A percentile compares a stretch with the other conserved stretches of the same genome.
phyloP scores from a whole-genome alignment of 2,329 filamentous ascomycete species.

The Fusarium sp. region DNA sequence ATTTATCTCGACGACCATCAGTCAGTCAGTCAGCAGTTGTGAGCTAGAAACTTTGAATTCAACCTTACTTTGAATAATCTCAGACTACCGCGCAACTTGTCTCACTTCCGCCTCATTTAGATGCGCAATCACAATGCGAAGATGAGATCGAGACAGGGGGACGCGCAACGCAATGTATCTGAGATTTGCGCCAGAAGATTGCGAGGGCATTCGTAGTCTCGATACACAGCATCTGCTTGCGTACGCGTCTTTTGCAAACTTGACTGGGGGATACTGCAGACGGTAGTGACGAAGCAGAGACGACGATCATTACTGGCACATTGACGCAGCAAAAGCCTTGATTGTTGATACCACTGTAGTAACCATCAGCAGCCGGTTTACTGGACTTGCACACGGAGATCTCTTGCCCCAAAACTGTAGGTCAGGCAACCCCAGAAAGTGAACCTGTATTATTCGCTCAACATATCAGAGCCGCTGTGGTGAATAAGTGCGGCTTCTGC shows the following conservation, averaged over 20 bases:
- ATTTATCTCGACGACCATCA: constrained; percentile 36
- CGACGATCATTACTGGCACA: constrained; percentile 4
- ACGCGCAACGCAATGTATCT: constrained; percentile 11
- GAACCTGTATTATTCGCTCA: not conserved
- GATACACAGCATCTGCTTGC: constrained; percentile 23
- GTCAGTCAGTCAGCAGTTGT: constrained; percentile 21
- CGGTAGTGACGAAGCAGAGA: constrained; percentile 15
- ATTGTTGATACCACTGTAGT: not conserved
- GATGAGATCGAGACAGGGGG: constrained; percentile 1
- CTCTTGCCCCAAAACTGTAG: not conserved
- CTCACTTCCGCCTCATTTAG: constrained; percentile 28
- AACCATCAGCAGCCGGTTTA: not conserved
- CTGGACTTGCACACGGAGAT: not conserved
- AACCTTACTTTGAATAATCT: constrained; percentile 45
- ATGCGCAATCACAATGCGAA: constrained; percentile 22
- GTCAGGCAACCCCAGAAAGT: constrained; percentile 18
- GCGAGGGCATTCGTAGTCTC: constrained; percentile 1
- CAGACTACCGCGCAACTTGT: constrained; percentile 43
- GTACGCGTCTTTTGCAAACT: constrained; percentile 14
- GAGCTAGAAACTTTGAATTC: constrained; percentile 42
- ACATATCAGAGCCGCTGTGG: constrained; percentile 14
- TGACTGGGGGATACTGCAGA: constrained; percentile 1
- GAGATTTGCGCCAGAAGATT: constrained; percentile 10
- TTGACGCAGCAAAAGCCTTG: not conserved
- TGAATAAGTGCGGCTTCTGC: constrained; percentile 9